Percentiles rank a stretch among this genome's conserved stretches.
Evolutionary conservation across 1,139 yeast species (phyloP).

Genomic region (Hemisphaericaspora xylofermentans): DNA sequence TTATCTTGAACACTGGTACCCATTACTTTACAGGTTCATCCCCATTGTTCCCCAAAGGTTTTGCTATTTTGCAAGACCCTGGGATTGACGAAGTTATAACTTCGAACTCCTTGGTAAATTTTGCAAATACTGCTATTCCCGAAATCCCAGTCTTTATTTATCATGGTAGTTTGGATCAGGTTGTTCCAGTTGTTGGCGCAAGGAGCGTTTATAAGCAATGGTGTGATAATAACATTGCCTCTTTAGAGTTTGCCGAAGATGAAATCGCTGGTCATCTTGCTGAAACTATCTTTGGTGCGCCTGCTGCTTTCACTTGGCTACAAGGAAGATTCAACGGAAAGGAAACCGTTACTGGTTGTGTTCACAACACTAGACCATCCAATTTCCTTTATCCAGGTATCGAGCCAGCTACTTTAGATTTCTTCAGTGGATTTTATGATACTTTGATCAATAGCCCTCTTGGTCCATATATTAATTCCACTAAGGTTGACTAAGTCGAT

Average conservation of each 20-base stretch:
- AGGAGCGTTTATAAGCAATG: constrained; percentile 20
- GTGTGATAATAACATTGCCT: neutral
- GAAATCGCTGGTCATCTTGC: constrained; percentile 4
- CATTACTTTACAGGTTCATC: constrained; percentile 18
- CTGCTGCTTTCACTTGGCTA: constrained; percentile 32
- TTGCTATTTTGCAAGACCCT: constrained; percentile 15
- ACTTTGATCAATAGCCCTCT: neutral
- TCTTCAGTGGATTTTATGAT: neutral
- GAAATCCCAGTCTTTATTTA: constrained; percentile 34
- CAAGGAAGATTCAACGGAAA: constrained; percentile 10
- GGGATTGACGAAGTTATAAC: constrained; percentile 9
- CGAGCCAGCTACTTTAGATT: neutral
- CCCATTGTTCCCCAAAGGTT: constrained; percentile 19
- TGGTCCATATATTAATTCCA: neutral
- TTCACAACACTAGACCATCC: constrained; percentile 7
- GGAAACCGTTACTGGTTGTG: constrained; percentile 11
- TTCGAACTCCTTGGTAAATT: constrained; percentile 22
- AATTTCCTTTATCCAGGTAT: constrained; percentile 11
- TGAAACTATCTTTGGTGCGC: constrained; percentile 15
- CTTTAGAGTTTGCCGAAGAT: constrained; percentile 3
- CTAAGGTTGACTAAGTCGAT: too few species aligned
- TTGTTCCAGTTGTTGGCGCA: constrained; percentile 28
- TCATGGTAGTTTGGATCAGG: constrained; percentile 30
- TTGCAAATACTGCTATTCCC: constrained; percentile 20
- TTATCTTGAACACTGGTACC: constrained; percentile 13